Evolutionary conservation across 805 yeast genomes (phyloP), one percentile per base, ranked within the genome.

Genomic region (Candida ovalis): DNA sequence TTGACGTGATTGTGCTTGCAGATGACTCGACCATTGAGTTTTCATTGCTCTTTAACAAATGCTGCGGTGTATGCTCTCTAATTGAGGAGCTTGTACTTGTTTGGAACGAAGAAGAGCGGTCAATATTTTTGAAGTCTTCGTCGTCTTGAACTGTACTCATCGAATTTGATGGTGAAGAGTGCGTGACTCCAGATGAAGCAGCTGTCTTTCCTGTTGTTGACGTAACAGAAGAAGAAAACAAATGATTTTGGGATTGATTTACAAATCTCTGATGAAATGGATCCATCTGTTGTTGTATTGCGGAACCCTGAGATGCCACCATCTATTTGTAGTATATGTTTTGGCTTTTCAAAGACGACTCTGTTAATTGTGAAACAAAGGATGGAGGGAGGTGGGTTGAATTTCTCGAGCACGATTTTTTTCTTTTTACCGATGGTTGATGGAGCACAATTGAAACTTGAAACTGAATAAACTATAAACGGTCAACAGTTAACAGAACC

Each of bases 81-180:
- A 5, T 13, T 13, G 69, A 62, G 1, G 70, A 62, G 4, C 60
- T 53, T 1, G 70, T 62, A 46, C 70, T 66, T 3, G 72, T 69
- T 51, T 68, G 71, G 42, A 68, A 63, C 19, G 73, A 68, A 10
- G 71, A 66, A 0, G 71, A 66, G 22, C 66, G 56, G 42, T 66
- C 69, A 12, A 61, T 43, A 37, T 54, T 48, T 43, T 54, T 60
- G 51, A 63, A 63, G 46, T 68, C 72, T 21, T 59, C 65, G 33
- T 68, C 72, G 51, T 67, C 70, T 25, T 64, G 64, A 2, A 58
- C 57, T 27, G 70, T 62, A 44, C 60, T 63, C 58, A 62, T 57
- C 17, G 71, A 65, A 19, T 52, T 51, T 3, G 69, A 59, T 45
- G 63, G 57, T 35, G 66, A 55, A 8, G 62, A 57, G 23, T 27